Base-by-base conservation (phyloP, 2,329 filamentous ascomycete species). In the Chaetomium globosum region DNA sequence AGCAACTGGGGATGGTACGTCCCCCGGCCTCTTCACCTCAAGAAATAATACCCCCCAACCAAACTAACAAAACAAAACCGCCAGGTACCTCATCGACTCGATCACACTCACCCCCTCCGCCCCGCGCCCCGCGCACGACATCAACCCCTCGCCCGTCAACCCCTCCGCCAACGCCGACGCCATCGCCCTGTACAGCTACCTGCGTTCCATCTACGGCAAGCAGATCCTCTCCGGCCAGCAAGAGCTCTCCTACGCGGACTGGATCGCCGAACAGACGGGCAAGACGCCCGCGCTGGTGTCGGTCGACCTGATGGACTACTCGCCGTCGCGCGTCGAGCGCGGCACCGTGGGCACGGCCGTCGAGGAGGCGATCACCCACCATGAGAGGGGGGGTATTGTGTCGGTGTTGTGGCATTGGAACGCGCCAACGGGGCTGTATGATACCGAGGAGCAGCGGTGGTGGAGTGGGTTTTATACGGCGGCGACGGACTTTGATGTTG, bases 371-470 rank as follows among this genome's bases (percentile, higher is more conserved):
- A 79, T 83, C 55, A 73, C 74, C 1, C 80, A 80, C 67, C 74
- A 77, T 55, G 71, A 74, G 36, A 73, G 74, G 6, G 81, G 80
- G 51, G 81, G 81, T 7, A 81, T 83, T 61, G 72, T 83, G 28
- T 79, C 80, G 0, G 77, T 81, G 36, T 73, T 77, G 21, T 83
- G 81, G 81, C 81, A 83, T 71, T 83, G 81, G 81, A 80, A 80
- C 48, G 78, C 80, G 0, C 80, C 80, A 16, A 69, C 71, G 0
- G 80, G 80, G 1, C 74, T 83, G n/a, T 81, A 81, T 67, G 79
- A 83, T 67, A 82, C 76, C 0, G 72, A 70, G 1, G 76, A 77
- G 56, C 73, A 81, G 52, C 77, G 74, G n/a, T 83, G 81, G 81
- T 83, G 76, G 73, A 74, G 74, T 9, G 81, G 81, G 7, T 83